phyloP scores from a whole-genome alignment of 2,329 filamentous ascomycete species.

The Mycogone perniciosa region DNA sequence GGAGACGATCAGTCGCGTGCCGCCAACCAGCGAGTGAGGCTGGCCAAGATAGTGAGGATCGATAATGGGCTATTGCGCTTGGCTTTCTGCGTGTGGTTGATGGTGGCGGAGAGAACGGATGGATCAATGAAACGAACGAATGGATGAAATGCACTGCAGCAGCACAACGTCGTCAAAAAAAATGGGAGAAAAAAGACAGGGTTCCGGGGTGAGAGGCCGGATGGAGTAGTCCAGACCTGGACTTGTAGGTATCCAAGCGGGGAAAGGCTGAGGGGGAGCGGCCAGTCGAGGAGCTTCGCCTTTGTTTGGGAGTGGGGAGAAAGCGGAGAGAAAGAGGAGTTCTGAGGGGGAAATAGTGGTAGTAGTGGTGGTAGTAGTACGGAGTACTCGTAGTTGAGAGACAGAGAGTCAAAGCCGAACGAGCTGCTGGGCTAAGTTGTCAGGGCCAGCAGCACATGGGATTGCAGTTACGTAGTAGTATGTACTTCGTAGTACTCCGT shows the following conservation, averaged over 20 bases:
- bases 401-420: no score
- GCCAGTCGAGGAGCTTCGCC: background rate
- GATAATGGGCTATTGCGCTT: background rate
- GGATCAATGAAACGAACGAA: no score
- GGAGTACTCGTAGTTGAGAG: no score
- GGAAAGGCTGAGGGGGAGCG: slow-evolving; percentile 10
- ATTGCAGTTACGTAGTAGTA: no score
- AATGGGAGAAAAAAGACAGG: background rate
- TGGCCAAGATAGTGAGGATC: background rate
- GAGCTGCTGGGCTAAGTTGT: no score
- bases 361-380: no score
- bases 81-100: background rate
- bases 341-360: no score
- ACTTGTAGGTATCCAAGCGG: background rate
- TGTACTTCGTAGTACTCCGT: no score
- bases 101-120: no score
- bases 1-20: slow-evolving; percentile 12
- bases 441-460: no score
- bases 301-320: background rate
- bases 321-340: background rate
- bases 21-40: slow-evolving; percentile 2
- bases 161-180: background rate
- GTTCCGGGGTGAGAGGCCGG: background rate
- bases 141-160: no score
- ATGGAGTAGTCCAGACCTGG: background rate